These are phyloP conservation scores for Vanderwaltozyma yarrowii DNA, from an alignment of 805 yeast species.

Conservation along the genomic window DNA sequence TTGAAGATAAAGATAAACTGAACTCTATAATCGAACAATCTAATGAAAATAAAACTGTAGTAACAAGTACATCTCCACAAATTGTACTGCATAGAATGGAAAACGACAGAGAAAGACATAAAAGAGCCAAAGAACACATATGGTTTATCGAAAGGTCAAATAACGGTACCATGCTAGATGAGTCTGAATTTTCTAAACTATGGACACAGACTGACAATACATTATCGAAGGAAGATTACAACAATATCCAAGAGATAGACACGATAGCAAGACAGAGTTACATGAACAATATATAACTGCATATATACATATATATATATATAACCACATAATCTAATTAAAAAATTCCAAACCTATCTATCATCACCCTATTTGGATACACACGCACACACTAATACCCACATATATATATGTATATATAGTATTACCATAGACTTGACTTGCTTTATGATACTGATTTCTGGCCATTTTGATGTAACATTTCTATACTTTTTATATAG, in stretches of 20 bases:
- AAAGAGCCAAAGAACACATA: slow-evolving; percentile 77
- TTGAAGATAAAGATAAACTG: background rate
- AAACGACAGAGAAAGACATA: slow-evolving; percentile 85
- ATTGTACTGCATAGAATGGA: slow-evolving; percentile 67
- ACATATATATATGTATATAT: no score
- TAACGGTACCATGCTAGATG: slow-evolving; percentile 20
- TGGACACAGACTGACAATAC: slow-evolving; percentile 29
- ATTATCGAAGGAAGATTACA: slow-evolving; percentile 38
- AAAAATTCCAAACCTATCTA: no score
- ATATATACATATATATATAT: no score
- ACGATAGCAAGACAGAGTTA: slow-evolving; percentile 45
- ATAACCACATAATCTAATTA: no score
- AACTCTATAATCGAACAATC: background rate
- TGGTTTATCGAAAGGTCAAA: slow-evolving; percentile 13
- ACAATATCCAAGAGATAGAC: slow-evolving; percentile 45
- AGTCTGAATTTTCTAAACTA: slow-evolving; percentile 40
- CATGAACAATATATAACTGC: slow-evolving; percentile 4
- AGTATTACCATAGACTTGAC: no score
- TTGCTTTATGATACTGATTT: no score
- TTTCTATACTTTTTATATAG: no score
- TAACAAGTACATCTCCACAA: background rate
- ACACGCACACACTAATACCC: no score
- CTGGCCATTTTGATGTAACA: no score
- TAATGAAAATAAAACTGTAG: background rate
- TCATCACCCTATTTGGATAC: no score